A percentile compares a stretch with the other conserved stretches of the same genome.
Conservation (phyloP, 2,329 filamentous ascomycete genomes). For the Thelonectria rubi region DNA sequence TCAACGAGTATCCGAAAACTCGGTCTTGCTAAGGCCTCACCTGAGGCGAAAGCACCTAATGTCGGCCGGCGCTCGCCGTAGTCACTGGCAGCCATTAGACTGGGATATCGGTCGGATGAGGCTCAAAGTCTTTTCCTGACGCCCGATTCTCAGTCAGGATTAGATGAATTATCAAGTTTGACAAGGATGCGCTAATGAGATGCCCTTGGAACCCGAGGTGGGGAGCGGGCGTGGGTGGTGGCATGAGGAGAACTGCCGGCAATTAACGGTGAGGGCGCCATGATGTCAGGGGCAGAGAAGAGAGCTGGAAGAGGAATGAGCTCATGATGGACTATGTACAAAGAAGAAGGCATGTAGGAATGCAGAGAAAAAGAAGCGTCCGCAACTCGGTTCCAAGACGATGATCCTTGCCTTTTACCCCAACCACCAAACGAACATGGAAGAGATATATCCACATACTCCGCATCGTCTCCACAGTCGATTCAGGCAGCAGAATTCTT, state of each 20-base stretch:
- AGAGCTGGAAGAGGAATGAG: conserved; percentile 1
- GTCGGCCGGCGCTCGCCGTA: not conserved
- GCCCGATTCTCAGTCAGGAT: not conserved
- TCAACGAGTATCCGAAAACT: too few relatives aligned
- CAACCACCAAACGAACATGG: conserved; percentile 1
- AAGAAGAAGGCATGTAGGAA: not conserved
- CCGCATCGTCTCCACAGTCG: conserved; percentile 21
- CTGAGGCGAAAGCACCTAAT: too few relatives aligned
- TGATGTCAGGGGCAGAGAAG: not conserved
- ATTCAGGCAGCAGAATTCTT: conserved; percentile 31
- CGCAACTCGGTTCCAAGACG: not conserved
- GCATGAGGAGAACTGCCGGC: not conserved
- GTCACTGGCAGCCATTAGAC: not conserved
- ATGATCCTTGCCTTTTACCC: conserved; percentile 4
- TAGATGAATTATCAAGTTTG: not conserved
- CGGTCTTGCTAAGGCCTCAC: too few relatives aligned
- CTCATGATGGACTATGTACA: not conserved
- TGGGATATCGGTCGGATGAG: conserved; percentile 12
- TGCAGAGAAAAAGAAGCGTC: not conserved
- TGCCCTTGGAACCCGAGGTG: not conserved
- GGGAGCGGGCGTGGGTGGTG: conserved; percentile 5
- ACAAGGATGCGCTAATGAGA: not conserved
- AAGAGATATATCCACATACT: conserved; percentile 8
- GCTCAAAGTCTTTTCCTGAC: conserved; percentile 4
- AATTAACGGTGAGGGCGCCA: not conserved